phyloP scores from a whole-genome alignment of 108 stramenopile species.

The Epithemia pelagica region DNA sequence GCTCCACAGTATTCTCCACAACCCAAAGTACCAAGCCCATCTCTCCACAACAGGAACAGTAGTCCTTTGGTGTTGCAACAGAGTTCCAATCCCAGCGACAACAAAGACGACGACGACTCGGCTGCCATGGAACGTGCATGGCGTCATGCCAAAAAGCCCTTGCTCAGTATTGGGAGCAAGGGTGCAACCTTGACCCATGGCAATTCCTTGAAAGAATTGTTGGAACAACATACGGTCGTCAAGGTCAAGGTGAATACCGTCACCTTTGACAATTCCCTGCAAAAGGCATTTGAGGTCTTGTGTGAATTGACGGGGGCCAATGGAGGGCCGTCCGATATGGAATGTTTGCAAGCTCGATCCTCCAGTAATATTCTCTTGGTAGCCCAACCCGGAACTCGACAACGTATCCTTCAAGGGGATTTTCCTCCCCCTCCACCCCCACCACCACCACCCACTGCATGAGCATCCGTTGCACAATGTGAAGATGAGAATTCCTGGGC shows the following conservation, averaged over 20 bases:
- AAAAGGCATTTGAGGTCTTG: constrained; percentile 30
- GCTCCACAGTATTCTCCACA: no score
- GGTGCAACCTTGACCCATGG: constrained; percentile 44
- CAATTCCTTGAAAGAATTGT: constrained; percentile 48
- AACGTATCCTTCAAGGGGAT: constrained; percentile 30
- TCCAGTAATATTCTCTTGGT: constrained; percentile 40
- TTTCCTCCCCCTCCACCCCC: constrained; percentile 49
- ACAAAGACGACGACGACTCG: neutral
- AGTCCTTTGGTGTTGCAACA: no score
- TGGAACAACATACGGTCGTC: constrained; percentile 53
- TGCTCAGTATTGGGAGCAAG: constrained; percentile 45
- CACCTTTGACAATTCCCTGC: constrained; percentile 27
- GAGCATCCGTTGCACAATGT: no score
- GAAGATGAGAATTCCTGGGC: no score
- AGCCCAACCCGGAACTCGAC: constrained; percentile 43
- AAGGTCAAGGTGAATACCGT: constrained; percentile 54
- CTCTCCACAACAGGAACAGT: no score
- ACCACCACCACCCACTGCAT: no score
- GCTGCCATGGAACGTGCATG: constrained; percentile 44
- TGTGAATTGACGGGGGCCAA: constrained; percentile 29
- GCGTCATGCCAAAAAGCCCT: constrained; percentile 49
- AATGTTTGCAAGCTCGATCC: constrained; percentile 41
- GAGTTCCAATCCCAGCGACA: neutral
- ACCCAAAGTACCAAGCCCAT: no score
- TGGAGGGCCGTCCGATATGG: constrained; percentile 39